Base-by-base conservation (phyloP, 768 basidiomycete species). In the Amanita subjunquillea region DNA sequence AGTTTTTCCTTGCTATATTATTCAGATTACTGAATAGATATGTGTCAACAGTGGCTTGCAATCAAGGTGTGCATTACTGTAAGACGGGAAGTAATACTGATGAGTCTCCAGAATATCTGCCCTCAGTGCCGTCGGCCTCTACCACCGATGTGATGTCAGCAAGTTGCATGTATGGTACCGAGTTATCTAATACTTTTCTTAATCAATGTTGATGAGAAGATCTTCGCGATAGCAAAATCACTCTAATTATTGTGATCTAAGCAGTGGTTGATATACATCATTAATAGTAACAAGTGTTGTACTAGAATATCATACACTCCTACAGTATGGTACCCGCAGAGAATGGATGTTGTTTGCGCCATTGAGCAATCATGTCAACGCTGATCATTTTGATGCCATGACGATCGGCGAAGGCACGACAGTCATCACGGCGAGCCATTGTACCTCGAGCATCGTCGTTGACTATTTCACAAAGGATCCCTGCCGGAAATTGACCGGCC, bases 391-490 rank as follows among this genome's bases (percentile, higher is more conserved):
- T 92, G 51, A 98, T 62, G 7, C 91, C 88, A 86, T 87, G 93
- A 22, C 76, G 71, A 67, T 91, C 82, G 9, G 96, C 94, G 62
- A 99, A 98, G 36, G 80, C 76, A 56, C 91, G 77, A 63, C 94
- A 95, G 60, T 93, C 94, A 61, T 98, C 94, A 34, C 92, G 71
- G 15, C 94, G 74, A n/a, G 93, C 90, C 96, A 99, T 99, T 13
- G 76, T 82, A 0, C 96, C 96, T 58, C 78, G 69, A 12, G 77
- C 78, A 64, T 97, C 85, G 57, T 97, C 91, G 51, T 97, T 95
- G 13, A 98, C 93, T 36, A 98, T 71, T 65, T 99, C 96, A 63
- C 96, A 98, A 32, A 99, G 77, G 0, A 98, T 74, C 5, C 93
- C 95, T 0, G 84, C 90, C 3, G 79, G 77, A 12, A 76, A 70